A percentile compares a stretch with the other conserved stretches of the same genome.
phyloP scores from a whole-genome alignment of 148 eudicot genomes.

The Beta vulgaris region DNA sequence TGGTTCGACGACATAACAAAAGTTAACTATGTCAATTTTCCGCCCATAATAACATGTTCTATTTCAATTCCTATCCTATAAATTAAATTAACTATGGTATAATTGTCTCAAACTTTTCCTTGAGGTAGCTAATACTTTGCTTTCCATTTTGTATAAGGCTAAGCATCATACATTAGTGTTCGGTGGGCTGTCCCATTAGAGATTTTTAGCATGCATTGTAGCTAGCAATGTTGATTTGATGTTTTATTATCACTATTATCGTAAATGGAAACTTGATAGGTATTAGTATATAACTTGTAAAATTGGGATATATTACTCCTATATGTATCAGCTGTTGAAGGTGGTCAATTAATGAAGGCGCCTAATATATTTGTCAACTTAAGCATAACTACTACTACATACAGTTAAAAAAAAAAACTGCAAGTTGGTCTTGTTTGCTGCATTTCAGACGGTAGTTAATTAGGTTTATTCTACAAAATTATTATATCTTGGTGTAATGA shows the following conservation, averaged over 20 bases:
- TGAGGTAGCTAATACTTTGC: slow-evolving; percentile 2
- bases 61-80: no score
- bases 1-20: no score
- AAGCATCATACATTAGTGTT: slow-evolving; percentile 13
- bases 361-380: slow-evolving; percentile 17
- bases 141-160: not conserved
- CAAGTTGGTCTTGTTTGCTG: slow-evolving; percentile 10
- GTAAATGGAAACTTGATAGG: not conserved
- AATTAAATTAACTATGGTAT: not conserved
- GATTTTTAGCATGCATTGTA: slow-evolving; percentile 13
- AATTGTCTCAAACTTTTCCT: not conserved
- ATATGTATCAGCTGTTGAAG: not conserved
- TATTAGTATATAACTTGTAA: not conserved
- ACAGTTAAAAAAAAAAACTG: no score
- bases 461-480: not conserved
- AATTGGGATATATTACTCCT: not conserved
- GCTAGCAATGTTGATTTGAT: slow-evolving; percentile 24
- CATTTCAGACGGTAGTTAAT: not conserved
- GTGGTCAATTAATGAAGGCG: slow-evolving; percentile 22
- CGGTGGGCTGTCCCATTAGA: slow-evolving; percentile 21
- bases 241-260: slow-evolving; percentile 13
- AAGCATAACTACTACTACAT: slow-evolving; percentile 1
- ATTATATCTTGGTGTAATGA: not conserved
- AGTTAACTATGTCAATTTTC: no score
- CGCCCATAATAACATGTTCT: no score